These are phyloP conservation scores for Limonomyces culmigenus DNA, from an alignment of 1,284 basidiomycete species.

Conservation along the genomic window DNA sequence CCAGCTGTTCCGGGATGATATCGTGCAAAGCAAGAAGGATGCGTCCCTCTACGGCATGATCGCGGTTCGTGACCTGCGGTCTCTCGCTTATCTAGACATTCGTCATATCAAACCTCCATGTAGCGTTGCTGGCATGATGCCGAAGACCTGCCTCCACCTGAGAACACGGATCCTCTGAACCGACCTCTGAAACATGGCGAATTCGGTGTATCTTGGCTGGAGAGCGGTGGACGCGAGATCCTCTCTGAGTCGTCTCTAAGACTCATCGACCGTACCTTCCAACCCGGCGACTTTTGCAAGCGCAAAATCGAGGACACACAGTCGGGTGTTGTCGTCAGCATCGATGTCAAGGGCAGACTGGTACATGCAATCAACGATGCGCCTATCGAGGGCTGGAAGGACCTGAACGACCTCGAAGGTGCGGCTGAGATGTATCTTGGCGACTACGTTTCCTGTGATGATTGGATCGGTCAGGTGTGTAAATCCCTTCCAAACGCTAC, in stretches of 20 bases:
- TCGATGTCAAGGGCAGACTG: slow-evolving; percentile 46
- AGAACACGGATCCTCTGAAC: slow-evolving; percentile 50
- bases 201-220: slow-evolving; percentile 65
- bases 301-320: slow-evolving; percentile 53
- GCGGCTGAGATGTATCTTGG: slow-evolving; percentile 51
- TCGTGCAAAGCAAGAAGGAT: too few relatives aligned
- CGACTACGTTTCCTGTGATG: slow-evolving; percentile 67
- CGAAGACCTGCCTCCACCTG: slow-evolving; percentile 37
- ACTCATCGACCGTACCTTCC: slow-evolving; percentile 70
- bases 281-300: slow-evolving; percentile 76
- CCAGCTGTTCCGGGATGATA: too few relatives aligned
- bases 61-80: too few relatives aligned
- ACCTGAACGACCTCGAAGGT: slow-evolving; percentile 39
- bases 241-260: slow-evolving; percentile 49
- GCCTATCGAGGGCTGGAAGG: slow-evolving; percentile 46
- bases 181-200: slow-evolving; percentile 64
- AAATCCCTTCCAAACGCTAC: background rate
- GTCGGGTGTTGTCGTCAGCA: slow-evolving; percentile 61
- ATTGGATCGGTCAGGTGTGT: slow-evolving; percentile 82
- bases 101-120: too few relatives aligned
- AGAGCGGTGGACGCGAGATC: slow-evolving; percentile 46
- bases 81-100: too few relatives aligned
- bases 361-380: slow-evolving; percentile 62
- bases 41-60: too few relatives aligned
- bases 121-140: slow-evolving; percentile 74